Base-by-base conservation (phyloP, 2,329 filamentous ascomycete genomes). In the Lecanosticta acicola region DNA sequence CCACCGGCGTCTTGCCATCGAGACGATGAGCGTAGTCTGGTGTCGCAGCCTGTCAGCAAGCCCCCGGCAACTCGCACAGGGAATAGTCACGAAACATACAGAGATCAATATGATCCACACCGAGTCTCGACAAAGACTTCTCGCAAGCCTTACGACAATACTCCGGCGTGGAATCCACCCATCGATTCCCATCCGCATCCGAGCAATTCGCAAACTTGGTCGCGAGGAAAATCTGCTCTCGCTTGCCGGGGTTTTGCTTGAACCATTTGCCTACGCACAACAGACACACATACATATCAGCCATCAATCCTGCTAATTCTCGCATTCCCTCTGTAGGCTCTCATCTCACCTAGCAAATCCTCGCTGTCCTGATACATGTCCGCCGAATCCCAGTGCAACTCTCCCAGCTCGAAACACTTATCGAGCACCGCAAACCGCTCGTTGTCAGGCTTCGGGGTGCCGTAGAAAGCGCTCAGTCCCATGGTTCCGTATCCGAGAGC, bases 401-500 rank as follows among this genome's bases (percentile, higher is more conserved):
- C 69, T 40, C 78, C 78, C 1, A 72, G 52, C 20, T 73, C 71
- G 61, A 73, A 73, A 2, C 70, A 70, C 10, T 67, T 68, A 57
- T 79, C 75, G 16, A 80, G 70, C 2, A 80, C 54, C 3, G 68
- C 68, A 46, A 79, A 66, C 2, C 74, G 71, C 48, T 78, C 73
- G 17, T 69, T 60, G 21, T 79, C 75, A 2, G 74, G 67, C 41
- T 71, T 73, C 3, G 65, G 57, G n/a, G 55, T 48, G 40, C 74
- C 73, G 51, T 78, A 77, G 58, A 71, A 72, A 37, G 62, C 60
- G 33, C 59, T 60, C 50, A 74, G 50, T 2, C 76, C 75, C 77
- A 80, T 80, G 17, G 74, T 63, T 13, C 78, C 76, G 24, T 78
- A 71, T 9, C 78, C 77, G 5, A 79, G 55, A 7, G 68, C 66